These are phyloP conservation scores for Neolentinus lepideus DNA, from an alignment of 1,284 basidiomycete species.

Conservation along the genomic window DNA sequence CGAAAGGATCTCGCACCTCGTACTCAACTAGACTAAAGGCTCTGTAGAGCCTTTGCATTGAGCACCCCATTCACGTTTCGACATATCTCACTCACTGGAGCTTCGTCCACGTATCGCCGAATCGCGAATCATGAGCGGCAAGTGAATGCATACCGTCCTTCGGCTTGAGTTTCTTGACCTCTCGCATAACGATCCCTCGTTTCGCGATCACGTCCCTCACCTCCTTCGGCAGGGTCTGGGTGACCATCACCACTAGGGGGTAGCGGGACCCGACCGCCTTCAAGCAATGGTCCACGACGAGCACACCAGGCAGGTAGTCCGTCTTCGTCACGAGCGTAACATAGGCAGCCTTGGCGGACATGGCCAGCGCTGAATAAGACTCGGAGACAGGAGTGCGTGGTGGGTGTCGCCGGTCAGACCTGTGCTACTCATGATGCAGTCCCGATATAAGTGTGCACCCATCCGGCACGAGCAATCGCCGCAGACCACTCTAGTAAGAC, in stretches of 20 bases:
- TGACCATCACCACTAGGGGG: slow-evolving; percentile 79
- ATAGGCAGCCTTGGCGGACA: slow-evolving; percentile 38
- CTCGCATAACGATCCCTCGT: slow-evolving; percentile 46
- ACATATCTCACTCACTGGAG: slow-evolving; percentile 47
- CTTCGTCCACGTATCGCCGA: slow-evolving; percentile 89
- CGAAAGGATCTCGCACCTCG: slow-evolving; percentile 43
- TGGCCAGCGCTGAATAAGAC: slow-evolving; percentile 10
- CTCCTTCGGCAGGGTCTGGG: slow-evolving; percentile 49
- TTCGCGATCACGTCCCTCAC: slow-evolving; percentile 47
- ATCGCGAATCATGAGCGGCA: slow-evolving; percentile 53
- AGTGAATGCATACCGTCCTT: slow-evolving; percentile 39
- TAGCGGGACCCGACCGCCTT: slow-evolving; percentile 60
- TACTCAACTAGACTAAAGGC: slow-evolving; percentile 74
- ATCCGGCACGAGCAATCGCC: neutral
- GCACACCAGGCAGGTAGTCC: slow-evolving; percentile 66
- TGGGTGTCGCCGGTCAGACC: neutral
- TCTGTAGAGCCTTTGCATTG: slow-evolving; percentile 26
- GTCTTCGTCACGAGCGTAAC: slow-evolving; percentile 61
- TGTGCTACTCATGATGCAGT: neutral
- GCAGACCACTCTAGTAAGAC: neutral
- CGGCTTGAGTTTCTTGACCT: slow-evolving; percentile 60
- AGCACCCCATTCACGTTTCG: neutral
- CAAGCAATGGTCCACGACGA: slow-evolving; percentile 70
- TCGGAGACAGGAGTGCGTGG: neutral
- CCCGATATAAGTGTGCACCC: neutral